Base-by-base conservation (phyloP, 148 eudicot genomes). In the Silene uniflora region DNA sequence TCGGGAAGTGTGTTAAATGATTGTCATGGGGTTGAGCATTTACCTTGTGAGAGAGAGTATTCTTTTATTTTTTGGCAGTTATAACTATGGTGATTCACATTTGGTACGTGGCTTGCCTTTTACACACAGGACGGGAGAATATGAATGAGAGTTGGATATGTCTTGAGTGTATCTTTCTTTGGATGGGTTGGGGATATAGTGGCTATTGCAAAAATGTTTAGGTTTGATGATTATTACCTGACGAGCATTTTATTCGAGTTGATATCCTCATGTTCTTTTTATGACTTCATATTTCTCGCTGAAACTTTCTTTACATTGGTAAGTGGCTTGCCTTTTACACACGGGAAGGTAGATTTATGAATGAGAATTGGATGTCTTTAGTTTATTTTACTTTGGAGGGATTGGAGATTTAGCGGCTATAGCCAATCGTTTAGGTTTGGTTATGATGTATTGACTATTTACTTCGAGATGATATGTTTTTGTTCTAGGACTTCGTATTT, bases 1-100 rank as follows among this genome's bases (percentile, higher is more conserved):
- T n/a, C 63, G 63, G 44, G 56, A 22, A 55, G 79, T 63, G 5
- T 62, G 5, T 62, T 16, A 22, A 42, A 62, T 69, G 58, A 63
- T 32, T 5, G 4, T 12, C 14, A n/a, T n/a, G 63, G 62, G 44
- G 74, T 58, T 56, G 67, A 66, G n/a, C 2, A 61, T 46, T 74
- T 74, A 18, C 55, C 32, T 29, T 44, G 21, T 10, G 10, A 22
- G 67, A 56, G 79, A 55, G 62, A 64, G 44, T 10, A 22, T 14
- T 63, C 39, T 24, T 63, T 10, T 19, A 60, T 24, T 22, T 12
- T 63, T 27, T 24, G 67, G 67, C 13, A 35, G 27, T 24, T 63
- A 10, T 63, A 14, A 13, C 10, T 6, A 19, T n/a, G 23, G 29
- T 2, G 29, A 6, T 10, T 10, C 10, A 35, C 16, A 35, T 60